Base-by-base conservation (phyloP, 768 basidiomycete genomes). In the Xerocomus potaroensis region DNA sequence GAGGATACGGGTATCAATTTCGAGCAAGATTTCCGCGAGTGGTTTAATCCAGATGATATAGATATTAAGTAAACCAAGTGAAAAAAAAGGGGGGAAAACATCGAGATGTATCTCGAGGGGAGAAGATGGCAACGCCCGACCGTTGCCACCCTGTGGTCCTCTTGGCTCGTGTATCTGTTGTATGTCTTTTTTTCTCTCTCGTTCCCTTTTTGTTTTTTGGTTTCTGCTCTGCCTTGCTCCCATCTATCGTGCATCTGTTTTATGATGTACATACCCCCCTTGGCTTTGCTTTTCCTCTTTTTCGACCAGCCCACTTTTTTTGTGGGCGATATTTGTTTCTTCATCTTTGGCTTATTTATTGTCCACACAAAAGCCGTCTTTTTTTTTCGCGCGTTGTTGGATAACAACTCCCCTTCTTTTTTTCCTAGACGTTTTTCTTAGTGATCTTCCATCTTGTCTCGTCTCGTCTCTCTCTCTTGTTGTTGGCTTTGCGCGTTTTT, bases 1-100 rank as follows among this genome's bases (percentile, higher is more conserved):
- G 71, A 74, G 41, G 72, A 71, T 2, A 70, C 77, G 48, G 50
- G 50, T 0, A 65, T 84, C 59, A 79, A 83, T 57, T 84, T 85
- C 53, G 84, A 84, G 63, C 71, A 82, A 58, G 84, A 85, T 56
- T 87, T 87, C 64, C 80, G 81, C 45, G 80, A 84, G 57, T 87
- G 84, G 84, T 85, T 87, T 55, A 82, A 80, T 59, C 76, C 74
- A 6, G 77, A 81, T 23, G 64, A 66, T 51, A 35, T 66, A 48
- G 64, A 64, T 1, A 54, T 66, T 45, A 66, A 64, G 53, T 61
- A 35, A 52, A 26, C n/a, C n/a, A n/a, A n/a, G n/a, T n/a, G 6
- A 14, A 22, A 21, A 15, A 16, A 22, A 23, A 43, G 9, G 30
- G 24, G 41, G 18, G 14, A 27, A 34, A 31, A 30, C 33, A n/a